Evolutionary conservation across 257 asterid species (phyloP), one percentile per base, ranked within the genome.

Genomic region (Penstemon davidsonii): DNA sequence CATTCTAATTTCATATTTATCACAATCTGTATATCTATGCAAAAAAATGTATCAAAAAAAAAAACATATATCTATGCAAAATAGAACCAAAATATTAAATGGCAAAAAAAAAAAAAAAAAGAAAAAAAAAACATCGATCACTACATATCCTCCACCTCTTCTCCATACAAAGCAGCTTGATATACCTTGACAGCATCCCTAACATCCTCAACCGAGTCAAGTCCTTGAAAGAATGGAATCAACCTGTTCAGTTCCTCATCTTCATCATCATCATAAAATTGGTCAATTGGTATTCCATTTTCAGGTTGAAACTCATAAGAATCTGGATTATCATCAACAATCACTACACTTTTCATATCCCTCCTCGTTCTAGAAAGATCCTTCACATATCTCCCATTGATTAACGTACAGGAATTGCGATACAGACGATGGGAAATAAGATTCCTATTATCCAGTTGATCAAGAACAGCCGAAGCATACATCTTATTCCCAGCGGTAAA

Each of bases 261-360:
- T 18, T 56, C 86, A 3, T 67, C 80, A 75, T 87, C 94, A 66
- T 87, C 83, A 0, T 56, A 74, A 73, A 92, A 89, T 11, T 91
- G 91, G 70, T 66, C 74, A 7, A 89, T 76, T 4, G 92, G 95
- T 56, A 92, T 64, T 0, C 88, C 98, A n/a, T 89, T 89, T 9
- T 82, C 82, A 0, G 91, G 96, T 78, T 92, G 96, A 25, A 84
- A 70, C 64, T 15, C 56, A 43, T 92, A 92, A 0, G 92, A 92
- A 74, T 80, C 83, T 2, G 98, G 98, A 62, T 92, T 89, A 62
- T 92, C 98, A 62, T 92, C 98, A 49, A 92, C 83, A 8, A 92
- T 86, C 74, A 81, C 73, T 39, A 68, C 86, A 47, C 65, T 75
- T 40, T 64, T 69, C 68, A 92, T 55, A 38, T 92, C 96, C 78